Base-by-base conservation (phyloP, 768 basidiomycete genomes). In the Lactifluus pinguis region DNA sequence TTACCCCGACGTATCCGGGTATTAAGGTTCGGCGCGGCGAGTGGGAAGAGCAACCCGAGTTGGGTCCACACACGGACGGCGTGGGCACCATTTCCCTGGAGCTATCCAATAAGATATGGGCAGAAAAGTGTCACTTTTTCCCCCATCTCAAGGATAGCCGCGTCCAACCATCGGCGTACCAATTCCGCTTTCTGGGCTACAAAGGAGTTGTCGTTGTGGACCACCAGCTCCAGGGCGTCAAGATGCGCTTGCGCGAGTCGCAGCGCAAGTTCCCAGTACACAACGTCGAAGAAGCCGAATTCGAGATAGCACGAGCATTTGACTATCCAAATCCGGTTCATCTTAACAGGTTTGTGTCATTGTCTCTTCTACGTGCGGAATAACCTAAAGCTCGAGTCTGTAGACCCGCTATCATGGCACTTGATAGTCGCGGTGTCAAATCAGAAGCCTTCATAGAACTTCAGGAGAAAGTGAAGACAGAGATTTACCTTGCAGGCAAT, bases 151-250 rank as follows among this genome's bases (percentile, higher is more conserved):
- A 25, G 10, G 15, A 9, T n/a, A 5, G 32, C 2, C 61, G 55
- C 2, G 56, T 62, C 6, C 10, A 41, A 9, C 45, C 62, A 21
- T 45, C 17, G 17, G 59, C 87, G 80, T 87, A 84, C 69, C 89
- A 89, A 73, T 90, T 92, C 52, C 83, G 92, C 38, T 87, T 92
- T 68, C 70, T 92, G 51, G 91, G 72, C 4, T 90, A 77, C 72
- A 94, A 94, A 70, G 92, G 92, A 0, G 81, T 94, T 19, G 86
- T 94, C 1, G 78, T 75, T 4, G 78, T 93, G 6, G 90, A 94
- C 64, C 72, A 69, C 8, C 57, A 57, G n/a, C 66, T 89, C 4
- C 73, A 79, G 50, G 83, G 83, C 0, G 80, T 85, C 50, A 79
- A 77, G 25, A 89, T 93, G 86, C 79, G 85, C 25, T 69, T 91